Conservation (phyloP, 495 filamentous ascomycete genomes). For the Podospora didyma region DNA sequence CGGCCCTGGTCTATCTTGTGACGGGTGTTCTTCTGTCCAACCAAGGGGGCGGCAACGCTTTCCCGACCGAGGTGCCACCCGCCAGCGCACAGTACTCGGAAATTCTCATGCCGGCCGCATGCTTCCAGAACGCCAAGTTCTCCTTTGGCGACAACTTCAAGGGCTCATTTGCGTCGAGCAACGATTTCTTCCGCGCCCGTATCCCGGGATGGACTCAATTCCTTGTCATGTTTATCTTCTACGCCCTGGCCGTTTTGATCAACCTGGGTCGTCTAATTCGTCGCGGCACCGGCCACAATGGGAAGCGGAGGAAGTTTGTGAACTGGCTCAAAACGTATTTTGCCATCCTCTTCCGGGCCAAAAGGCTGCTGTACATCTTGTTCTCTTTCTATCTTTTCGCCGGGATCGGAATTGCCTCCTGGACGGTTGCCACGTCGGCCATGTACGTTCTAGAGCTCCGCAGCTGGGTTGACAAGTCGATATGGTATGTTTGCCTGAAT, state of each 20-base stretch:
- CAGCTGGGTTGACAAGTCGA: slow-evolving; percentile 27
- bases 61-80: slow-evolving; percentile 23
- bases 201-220: slow-evolving; percentile 30
- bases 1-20: slow-evolving; percentile 21
- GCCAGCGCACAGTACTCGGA: slow-evolving; percentile 15
- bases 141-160: slow-evolving; percentile 4
- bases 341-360: neutral
- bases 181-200: slow-evolving; percentile 1
- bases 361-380: neutral
- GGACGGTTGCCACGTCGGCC: slow-evolving; percentile 16
- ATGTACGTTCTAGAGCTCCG: slow-evolving; percentile 26
- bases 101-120: slow-evolving; percentile 29
- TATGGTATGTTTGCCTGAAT: slow-evolving; percentile 20
- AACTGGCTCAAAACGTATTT: neutral
- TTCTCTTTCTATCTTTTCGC: slow-evolving; percentile 23
- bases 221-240: slow-evolving; percentile 26
- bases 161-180: neutral
- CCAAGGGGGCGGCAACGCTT: slow-evolving; percentile 11
- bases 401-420: slow-evolving; percentile 19
- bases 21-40: slow-evolving; percentile 30
- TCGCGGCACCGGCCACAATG: slow-evolving; percentile 15
- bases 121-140: slow-evolving; percentile 20
- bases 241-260: slow-evolving; percentile 21
- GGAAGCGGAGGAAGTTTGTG: slow-evolving; percentile 11
- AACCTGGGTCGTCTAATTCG: slow-evolving; percentile 21